These are phyloP conservation scores for Boletellus ananas DNA, from an alignment of 768 basidiomycete species.

Conservation along the genomic window DNA sequence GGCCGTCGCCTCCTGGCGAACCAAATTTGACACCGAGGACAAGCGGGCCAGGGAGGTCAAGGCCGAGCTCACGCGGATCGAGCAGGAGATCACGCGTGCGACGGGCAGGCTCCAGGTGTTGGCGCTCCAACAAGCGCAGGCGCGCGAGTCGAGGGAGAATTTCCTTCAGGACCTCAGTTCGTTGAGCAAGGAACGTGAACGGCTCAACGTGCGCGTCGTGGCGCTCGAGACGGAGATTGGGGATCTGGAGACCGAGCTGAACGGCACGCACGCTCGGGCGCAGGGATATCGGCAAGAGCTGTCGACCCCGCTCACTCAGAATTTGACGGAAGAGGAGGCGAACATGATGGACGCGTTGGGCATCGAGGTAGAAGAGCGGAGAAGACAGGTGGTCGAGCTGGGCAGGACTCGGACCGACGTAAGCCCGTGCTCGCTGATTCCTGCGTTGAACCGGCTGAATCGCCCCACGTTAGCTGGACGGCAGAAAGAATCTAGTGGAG, in stretches of 20 bases:
- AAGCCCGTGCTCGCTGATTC: conserved; percentile 19
- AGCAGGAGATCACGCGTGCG: conserved; percentile 81
- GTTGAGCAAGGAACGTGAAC: conserved; percentile 68
- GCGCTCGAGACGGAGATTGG: conserved; percentile 64
- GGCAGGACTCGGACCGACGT: conserved; percentile 71
- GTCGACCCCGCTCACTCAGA: conserved; percentile 67
- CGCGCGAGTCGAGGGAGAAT: conserved; percentile 62
- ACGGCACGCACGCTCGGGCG: conserved; percentile 56
- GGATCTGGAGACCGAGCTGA: conserved; percentile 71
- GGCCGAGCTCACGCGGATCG: conserved; percentile 59
- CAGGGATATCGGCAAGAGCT: conserved; percentile 68
- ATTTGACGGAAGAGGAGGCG: conserved; percentile 72
- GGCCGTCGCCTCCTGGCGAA: conserved; percentile 68
- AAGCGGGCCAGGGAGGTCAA: conserved; percentile 72
- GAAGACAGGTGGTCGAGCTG: conserved; percentile 66
- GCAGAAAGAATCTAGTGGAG: conserved; percentile 76
- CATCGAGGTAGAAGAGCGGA: conserved; percentile 70
- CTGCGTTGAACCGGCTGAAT: neutral
- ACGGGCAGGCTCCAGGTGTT: conserved; percentile 71
- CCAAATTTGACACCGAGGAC: conserved; percentile 64
- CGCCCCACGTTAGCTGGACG: conserved; percentile 42
- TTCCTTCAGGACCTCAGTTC: conserved; percentile 58
- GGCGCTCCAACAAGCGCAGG: conserved; percentile 66
- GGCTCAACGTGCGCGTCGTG: conserved; percentile 53
- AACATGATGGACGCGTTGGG: conserved; percentile 59